phyloP scores from a whole-genome alignment of 2,329 filamentous ascomycete species.

The Dothistroma pini region DNA sequence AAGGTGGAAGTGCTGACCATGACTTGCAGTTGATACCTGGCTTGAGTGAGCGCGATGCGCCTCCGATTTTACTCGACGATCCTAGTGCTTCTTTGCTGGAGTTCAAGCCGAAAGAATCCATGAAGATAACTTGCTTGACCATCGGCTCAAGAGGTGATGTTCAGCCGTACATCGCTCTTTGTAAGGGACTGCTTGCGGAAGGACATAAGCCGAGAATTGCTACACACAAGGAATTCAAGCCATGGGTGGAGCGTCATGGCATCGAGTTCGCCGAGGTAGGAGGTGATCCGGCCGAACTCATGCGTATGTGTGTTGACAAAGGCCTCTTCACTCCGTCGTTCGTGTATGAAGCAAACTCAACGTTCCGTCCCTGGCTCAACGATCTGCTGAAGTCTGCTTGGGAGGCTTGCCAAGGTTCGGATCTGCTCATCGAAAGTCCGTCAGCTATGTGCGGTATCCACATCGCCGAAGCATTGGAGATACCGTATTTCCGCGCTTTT shows the following conservation, averaged over 20 bases:
- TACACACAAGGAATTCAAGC: conserved; percentile 84
- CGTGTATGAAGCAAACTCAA: conserved; percentile 76
- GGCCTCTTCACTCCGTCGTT: conserved; percentile 96
- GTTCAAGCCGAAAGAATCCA: conserved; percentile 76
- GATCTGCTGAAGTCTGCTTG: conserved; percentile 79
- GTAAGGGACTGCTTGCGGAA: conserved; percentile 82
- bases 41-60: conserved; percentile 49
- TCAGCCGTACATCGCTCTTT: conserved; percentile 94
- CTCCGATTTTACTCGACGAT: conserved; percentile 85
- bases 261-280: conserved; percentile 88
- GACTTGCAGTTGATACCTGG: conserved; percentile 35
- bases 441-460: conserved; percentile 98
- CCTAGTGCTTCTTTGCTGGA: conserved; percentile 81
- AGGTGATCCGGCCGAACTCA: conserved; percentile 88
- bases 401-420: conserved; percentile 77
- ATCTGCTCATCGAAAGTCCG: conserved; percentile 90
- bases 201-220: conserved; percentile 85
- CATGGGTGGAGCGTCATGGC: conserved; percentile 86
- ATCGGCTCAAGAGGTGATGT: conserved; percentile 96
- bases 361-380: conserved; percentile 94
- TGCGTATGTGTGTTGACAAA: conserved; percentile 94
- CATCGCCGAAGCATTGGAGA: conserved; percentile 86
- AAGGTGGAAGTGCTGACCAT: conserved; percentile 42
- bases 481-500: conserved; percentile 96
- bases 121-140: conserved; percentile 87